Conservation (phyloP, 305 asterid genomes). For the Striga hermonthica region DNA sequence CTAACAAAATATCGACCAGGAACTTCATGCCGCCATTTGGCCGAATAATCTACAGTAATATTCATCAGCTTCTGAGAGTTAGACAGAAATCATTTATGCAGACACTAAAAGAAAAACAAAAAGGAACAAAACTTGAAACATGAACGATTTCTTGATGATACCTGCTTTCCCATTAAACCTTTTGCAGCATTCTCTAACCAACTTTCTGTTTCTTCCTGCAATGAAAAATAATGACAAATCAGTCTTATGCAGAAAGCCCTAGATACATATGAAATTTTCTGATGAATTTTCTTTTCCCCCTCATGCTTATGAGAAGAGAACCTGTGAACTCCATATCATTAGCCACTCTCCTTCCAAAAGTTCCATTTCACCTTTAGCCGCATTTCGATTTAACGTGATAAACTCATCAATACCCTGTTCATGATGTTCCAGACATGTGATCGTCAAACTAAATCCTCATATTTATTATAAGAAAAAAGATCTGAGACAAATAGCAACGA, state of each 20-base stretch:
- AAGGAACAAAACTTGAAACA: neutral
- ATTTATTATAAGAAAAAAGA: neutral
- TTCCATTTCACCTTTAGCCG: slow-evolving; percentile 45
- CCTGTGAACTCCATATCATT: slow-evolving; percentile 95
- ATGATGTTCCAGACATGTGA: slow-evolving; percentile 12
- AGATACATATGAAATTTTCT: neutral
- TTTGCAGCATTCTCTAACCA: slow-evolving; percentile 97
- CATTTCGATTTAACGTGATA: slow-evolving; percentile 39
- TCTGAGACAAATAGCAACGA: neutral
- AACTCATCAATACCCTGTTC: slow-evolving; percentile 69
- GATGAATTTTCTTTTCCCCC: neutral
- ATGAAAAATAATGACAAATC: neutral
- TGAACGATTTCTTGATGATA: slow-evolving; percentile 21
- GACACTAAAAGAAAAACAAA: neutral
- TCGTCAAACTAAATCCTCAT: slow-evolving; percentile 14
- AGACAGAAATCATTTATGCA: neutral
- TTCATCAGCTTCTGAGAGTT: neutral
- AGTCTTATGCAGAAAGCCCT: neutral
- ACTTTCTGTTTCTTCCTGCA: slow-evolving; percentile 84
- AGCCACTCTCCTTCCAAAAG: slow-evolving; percentile 86
- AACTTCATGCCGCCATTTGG: slow-evolving; percentile 69
- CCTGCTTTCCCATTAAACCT: slow-evolving; percentile 94
- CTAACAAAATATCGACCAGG: slow-evolving; percentile 61
- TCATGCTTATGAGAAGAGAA: slow-evolving; percentile 28
- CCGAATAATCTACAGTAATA: slow-evolving; percentile 51